Percentiles rank a stretch among this genome's conserved stretches.
These are phyloP conservation scores for Coccomyxa sp. DNA, from an alignment of 139 green algal genomes.

Conservation along the genomic window DNA sequence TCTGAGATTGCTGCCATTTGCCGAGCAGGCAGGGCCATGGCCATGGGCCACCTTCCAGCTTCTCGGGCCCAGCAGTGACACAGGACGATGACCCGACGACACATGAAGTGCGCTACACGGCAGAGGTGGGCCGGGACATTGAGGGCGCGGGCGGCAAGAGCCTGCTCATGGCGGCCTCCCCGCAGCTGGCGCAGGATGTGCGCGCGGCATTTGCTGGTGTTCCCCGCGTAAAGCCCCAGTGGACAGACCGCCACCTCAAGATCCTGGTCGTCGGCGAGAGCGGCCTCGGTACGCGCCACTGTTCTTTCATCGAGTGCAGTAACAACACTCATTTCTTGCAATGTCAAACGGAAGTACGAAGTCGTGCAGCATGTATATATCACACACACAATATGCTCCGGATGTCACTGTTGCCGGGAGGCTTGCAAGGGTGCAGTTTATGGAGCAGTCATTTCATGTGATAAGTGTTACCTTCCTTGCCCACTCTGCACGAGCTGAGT, in stretches of 20 bases:
- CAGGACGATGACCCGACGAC: neutral
- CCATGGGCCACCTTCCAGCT: too few relatives aligned
- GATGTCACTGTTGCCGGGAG: neutral
- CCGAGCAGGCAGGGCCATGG: too few relatives aligned
- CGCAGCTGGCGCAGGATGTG: constrained; percentile 21
- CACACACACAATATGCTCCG: neutral
- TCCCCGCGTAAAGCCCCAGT: constrained; percentile 35
- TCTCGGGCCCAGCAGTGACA: too few relatives aligned
- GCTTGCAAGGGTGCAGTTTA: too few relatives aligned
- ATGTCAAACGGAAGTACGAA: neutral
- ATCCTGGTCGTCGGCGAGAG: constrained; percentile 50
- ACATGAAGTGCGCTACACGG: neutral
- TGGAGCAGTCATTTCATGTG: too few relatives aligned
- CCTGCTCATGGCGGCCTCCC: neutral
- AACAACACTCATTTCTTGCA: neutral
- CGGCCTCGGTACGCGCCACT: constrained; percentile 12
- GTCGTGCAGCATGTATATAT: neutral
- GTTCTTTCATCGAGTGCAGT: neutral
- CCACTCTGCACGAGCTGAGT: too few relatives aligned
- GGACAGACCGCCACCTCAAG: constrained; percentile 48
- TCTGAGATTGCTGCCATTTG: too few relatives aligned
- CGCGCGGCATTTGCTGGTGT: constrained; percentile 26
- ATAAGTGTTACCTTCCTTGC: too few relatives aligned
- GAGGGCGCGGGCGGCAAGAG: neutral
- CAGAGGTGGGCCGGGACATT: neutral